Conservation (phyloP, 2,329 filamentous ascomycete species). For the Beauveria pseudobassiana region DNA sequence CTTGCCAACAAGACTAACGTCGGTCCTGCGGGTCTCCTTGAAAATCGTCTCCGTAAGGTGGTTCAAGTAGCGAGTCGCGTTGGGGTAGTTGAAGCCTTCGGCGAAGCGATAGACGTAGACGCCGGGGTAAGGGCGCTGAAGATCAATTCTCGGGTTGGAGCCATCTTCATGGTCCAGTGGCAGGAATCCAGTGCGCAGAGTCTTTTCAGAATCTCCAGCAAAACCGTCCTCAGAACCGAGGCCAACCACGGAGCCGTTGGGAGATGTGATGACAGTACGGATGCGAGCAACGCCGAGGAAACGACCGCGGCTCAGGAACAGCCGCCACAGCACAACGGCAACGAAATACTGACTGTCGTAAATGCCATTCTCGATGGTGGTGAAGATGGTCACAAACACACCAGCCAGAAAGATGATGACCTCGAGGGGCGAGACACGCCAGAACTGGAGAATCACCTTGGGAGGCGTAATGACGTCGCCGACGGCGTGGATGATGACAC, state of each 20-base stretch:
- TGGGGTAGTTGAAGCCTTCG: slow-evolving; percentile 95
- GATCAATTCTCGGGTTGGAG: slow-evolving; percentile 73
- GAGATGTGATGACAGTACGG: slow-evolving; percentile 10
- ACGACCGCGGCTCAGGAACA: slow-evolving; percentile 72
- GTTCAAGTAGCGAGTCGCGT: slow-evolving; percentile 82
- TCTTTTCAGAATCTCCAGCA: slow-evolving; percentile 34
- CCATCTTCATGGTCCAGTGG: slow-evolving; percentile 84
- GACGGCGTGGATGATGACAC: slow-evolving; percentile 93
- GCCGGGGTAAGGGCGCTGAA: slow-evolving; percentile 80
- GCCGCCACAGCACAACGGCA: slow-evolving; percentile 72
- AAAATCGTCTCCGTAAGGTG: slow-evolving; percentile 53
- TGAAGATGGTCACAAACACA: slow-evolving; percentile 83
- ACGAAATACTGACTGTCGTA: slow-evolving; percentile 78
- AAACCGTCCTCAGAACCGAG: slow-evolving; percentile 31
- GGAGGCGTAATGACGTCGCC: slow-evolving; percentile 87
- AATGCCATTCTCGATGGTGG: slow-evolving; percentile 83
- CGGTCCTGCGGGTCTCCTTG: slow-evolving; percentile 36
- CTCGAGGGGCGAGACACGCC: slow-evolving; percentile 85
- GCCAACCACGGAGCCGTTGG: slow-evolving; percentile 10
- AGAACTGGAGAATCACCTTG: slow-evolving; percentile 90
- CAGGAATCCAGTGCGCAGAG: slow-evolving; percentile 69
- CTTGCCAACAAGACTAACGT: slow-evolving; percentile 35
- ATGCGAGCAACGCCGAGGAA: slow-evolving; percentile 56
- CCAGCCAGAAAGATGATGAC: slow-evolving; percentile 89
- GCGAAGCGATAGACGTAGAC: slow-evolving; percentile 94